phyloP scores from a whole-genome alignment of 2,329 filamentous ascomycete species.

The Cladosporium sp. region DNA sequence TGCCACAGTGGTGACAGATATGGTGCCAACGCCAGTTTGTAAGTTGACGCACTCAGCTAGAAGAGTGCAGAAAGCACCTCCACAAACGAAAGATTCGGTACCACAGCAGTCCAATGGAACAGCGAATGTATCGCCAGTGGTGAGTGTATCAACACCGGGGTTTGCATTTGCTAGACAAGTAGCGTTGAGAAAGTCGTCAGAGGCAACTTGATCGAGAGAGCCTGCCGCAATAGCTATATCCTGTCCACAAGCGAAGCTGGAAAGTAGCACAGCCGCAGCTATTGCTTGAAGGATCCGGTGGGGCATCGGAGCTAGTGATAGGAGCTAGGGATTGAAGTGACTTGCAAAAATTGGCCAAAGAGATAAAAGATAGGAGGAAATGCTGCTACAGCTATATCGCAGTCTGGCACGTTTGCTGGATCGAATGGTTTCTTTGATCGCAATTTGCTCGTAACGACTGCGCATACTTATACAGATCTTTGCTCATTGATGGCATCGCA shows the following conservation, averaged over 20 bases:
- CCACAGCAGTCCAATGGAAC: background rate
- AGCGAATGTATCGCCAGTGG: background rate
- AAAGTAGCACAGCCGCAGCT: background rate
- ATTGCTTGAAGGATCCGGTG: background rate
- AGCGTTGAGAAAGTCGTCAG: conserved; percentile 1
- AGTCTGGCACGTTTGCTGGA: background rate
- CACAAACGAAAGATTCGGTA: background rate
- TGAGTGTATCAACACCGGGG: background rate
- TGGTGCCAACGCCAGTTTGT: background rate
- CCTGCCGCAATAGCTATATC: background rate
- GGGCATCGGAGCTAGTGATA: background rate
- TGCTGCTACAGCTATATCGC: too few relatives aligned
- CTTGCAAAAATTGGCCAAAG: too few relatives aligned
- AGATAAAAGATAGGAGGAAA: background rate
- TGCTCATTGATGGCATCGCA: too few relatives aligned
- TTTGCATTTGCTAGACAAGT: background rate
- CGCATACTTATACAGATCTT: background rate
- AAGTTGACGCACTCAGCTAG: background rate
- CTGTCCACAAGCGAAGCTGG: background rate
- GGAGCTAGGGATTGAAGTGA: background rate
- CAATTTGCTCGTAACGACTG: background rate
- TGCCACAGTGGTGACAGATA: background rate
- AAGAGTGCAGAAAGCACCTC: background rate
- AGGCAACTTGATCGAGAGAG: background rate
- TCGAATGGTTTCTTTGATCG: background rate